phyloP scores from a whole-genome alignment of 139 green algal genomes.

The Volvox africanus region DNA sequence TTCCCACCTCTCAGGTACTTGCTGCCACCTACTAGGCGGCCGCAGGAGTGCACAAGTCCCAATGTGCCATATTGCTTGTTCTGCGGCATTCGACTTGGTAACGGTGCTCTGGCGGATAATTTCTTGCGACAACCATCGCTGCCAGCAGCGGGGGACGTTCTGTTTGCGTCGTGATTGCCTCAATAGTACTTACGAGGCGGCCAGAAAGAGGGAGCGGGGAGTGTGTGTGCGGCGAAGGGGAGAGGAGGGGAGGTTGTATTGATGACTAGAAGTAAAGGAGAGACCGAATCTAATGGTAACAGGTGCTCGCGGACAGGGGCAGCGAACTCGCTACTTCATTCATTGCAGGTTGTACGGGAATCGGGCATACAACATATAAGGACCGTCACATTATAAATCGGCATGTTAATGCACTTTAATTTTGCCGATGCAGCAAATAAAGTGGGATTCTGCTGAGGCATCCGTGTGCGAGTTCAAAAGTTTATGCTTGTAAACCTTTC shows the following conservation, averaged over 20 bases:
- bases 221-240: not conserved
- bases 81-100: constrained; percentile 10
- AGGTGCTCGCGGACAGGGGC: not conserved
- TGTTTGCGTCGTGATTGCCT: not conserved
- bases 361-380: too few relatives aligned
- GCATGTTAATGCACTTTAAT: too few relatives aligned
- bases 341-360: too few relatives aligned
- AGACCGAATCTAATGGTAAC: too few relatives aligned
- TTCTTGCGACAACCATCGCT: constrained; percentile 27
- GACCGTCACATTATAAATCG: too few relatives aligned
- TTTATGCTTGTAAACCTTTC: not conserved
- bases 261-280: too few relatives aligned
- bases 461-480: too few relatives aligned
- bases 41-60: not conserved
- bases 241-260: too few relatives aligned
- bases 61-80: constrained; percentile 25
- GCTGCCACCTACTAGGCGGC: not conserved
- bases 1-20: not conserved
- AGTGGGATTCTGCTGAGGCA: too few relatives aligned
- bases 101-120: not conserved
- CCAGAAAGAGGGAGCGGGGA: not conserved
- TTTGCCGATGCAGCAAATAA: too few relatives aligned
- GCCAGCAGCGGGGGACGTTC: not conserved
- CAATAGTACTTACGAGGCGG: too few relatives aligned
- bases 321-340: not conserved